These are phyloP conservation scores for Diplocarpon rosae DNA, from an alignment of 2,329 filamentous ascomycete species.

Conservation along the genomic window DNA sequence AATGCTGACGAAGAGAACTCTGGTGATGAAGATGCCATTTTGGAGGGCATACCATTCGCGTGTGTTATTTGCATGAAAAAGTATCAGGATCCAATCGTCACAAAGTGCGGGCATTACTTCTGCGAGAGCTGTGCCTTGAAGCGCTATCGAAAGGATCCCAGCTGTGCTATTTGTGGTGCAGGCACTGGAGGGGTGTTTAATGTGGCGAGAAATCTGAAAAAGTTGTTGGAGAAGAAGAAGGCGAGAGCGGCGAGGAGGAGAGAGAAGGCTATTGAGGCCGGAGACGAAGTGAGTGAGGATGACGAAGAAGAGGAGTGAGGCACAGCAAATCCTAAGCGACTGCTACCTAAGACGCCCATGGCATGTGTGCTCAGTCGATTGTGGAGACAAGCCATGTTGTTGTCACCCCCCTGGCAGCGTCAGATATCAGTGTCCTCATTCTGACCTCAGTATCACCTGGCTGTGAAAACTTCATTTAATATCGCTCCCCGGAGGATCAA, in stretches of 20 bases:
- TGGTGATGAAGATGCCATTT: conserved; percentile 29
- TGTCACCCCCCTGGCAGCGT: too few relatives aligned
- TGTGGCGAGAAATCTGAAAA: conserved; percentile 70
- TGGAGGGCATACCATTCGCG: conserved; percentile 28
- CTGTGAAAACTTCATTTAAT: too few relatives aligned
- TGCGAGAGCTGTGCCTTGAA: conserved; percentile 83
- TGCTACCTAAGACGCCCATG: too few relatives aligned
- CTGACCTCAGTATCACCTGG: too few relatives aligned
- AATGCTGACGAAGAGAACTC: conserved; percentile 33
- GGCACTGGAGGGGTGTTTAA: conserved; percentile 89
- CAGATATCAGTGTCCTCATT: too few relatives aligned
- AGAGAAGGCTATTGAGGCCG: conserved; percentile 40
- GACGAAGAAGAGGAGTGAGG: conserved; percentile 29
- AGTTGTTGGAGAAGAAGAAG: conserved; percentile 57
- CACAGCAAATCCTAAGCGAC: not conserved
- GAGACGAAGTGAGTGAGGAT: conserved; percentile 38
- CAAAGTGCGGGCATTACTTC: conserved; percentile 92
- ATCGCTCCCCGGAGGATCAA: too few relatives aligned
- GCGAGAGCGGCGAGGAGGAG: conserved; percentile 43
- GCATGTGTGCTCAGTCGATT: too few relatives aligned
- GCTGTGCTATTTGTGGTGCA: conserved; percentile 73
- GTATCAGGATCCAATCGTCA: conserved; percentile 58
- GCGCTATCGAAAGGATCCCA: conserved; percentile 76
- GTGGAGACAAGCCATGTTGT: too few relatives aligned
- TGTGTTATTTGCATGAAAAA: conserved; percentile 29